Conservation (phyloP, 805 yeast genomes). For the Wickerhamiella shivajii region DNA sequence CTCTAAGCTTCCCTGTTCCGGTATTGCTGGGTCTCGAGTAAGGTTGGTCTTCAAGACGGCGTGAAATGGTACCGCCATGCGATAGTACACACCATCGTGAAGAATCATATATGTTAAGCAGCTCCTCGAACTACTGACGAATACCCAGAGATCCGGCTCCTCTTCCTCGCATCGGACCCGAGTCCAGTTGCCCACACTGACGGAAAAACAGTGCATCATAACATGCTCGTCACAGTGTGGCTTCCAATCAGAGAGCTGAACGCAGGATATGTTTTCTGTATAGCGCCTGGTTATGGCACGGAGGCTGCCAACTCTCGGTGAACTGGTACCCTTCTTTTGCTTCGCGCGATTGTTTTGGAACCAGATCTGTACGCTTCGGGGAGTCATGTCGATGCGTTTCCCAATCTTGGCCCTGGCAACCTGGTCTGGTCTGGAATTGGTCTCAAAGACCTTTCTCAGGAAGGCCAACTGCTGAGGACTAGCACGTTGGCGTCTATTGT, state of each 20-base stretch:
- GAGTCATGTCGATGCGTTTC: slow-evolving; percentile 64
- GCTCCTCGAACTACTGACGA: neutral
- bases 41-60: slow-evolving; percentile 1
- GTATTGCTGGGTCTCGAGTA: too few relatives aligned
- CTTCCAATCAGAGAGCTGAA: neutral
- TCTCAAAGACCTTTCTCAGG: slow-evolving; percentile 52
- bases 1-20: neutral
- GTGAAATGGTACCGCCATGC: neutral
- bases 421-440: slow-evolving; percentile 54
- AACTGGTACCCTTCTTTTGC: slow-evolving; percentile 24
- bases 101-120: neutral
- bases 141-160: slow-evolving; percentile 1
- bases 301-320: neutral
- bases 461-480: slow-evolving; percentile 65
- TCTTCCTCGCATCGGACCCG: slow-evolving; percentile 1
- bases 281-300: neutral
- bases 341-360: slow-evolving; percentile 63
- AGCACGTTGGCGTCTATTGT: slow-evolving; percentile 49
- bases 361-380: slow-evolving; percentile 84
- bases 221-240: neutral
- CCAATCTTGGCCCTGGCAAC: slow-evolving; percentile 34
- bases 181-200: slow-evolving; percentile 2
- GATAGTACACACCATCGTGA: neutral
- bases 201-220: slow-evolving; percentile 1
- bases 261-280: neutral